Conservation (phyloP, 345 rosid species). For the Kernera saxatilis region DNA sequence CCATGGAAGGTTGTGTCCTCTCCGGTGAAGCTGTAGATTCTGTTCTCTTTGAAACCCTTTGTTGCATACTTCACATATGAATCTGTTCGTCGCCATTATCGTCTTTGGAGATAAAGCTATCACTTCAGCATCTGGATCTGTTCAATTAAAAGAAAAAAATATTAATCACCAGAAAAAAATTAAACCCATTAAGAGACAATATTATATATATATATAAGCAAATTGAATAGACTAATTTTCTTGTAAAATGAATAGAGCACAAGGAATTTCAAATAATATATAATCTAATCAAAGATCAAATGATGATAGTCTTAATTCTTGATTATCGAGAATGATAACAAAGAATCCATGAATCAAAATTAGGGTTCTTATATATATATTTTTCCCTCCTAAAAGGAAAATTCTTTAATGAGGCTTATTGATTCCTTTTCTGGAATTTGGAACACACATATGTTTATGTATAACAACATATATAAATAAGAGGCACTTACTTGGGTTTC, state of each 20-base stretch:
- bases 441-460: neutral
- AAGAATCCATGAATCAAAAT: neutral
- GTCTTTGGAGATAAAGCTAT: conserved; percentile 81
- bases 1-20: conserved; percentile 89
- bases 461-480: neutral
- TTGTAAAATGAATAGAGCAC: neutral
- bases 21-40: conserved; percentile 75
- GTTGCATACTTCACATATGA: conserved; percentile 79
- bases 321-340: neutral
- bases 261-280: neutral
- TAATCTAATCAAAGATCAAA: neutral
- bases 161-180: neutral
- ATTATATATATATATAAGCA: neutral
- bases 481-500: conserved; percentile 62
- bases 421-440: neutral
- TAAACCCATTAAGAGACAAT: neutral
- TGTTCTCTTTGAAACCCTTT: conserved; percentile 85
- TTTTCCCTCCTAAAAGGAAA: neutral
- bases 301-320: neutral
- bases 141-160: neutral
- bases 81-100: conserved; percentile 77
- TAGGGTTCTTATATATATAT: conserved; percentile 21
- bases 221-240: neutral
- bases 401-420: neutral
- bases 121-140: conserved; percentile 89